Conservation (phyloP, 345 rosid species). For the Nephelium lappaceum region DNA sequence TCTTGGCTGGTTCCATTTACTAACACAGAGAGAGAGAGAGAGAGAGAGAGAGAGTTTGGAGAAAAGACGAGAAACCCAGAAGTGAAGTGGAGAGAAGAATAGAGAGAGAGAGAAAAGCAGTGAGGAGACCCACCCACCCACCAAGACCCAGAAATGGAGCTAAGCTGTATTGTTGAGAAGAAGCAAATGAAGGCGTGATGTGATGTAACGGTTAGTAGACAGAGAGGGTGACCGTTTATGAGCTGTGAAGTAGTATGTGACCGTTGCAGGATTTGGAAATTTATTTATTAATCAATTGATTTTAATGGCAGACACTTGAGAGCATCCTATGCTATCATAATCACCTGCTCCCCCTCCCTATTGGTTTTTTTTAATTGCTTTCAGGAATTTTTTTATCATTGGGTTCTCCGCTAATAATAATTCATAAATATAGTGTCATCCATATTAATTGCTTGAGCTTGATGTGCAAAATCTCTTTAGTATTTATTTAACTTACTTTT, state of each 20-base stretch:
- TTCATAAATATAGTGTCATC: no score
- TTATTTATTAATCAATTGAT: neutral
- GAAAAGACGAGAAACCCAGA: constrained; percentile 25
- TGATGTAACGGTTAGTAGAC: neutral
- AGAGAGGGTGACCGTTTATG: constrained; percentile 25
- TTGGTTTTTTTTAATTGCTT: neutral
- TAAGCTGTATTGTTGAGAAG: neutral
- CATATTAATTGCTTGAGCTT: no score
- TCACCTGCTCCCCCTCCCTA: neutral
- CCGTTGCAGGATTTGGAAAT: constrained; percentile 40
- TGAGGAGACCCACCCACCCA: neutral
- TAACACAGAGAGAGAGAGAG: neutral
- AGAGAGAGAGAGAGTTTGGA: constrained; percentile 16
- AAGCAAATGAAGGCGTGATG: neutral
- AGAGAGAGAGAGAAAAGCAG: neutral
- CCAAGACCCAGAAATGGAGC: constrained; percentile 1
- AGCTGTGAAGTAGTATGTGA: constrained; percentile 18
- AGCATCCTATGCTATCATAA: neutral
- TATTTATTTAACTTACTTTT: no score
- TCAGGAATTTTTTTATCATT: no score
- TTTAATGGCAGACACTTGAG: neutral
- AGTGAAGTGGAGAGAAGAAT: neutral
- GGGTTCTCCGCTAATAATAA: neutral
- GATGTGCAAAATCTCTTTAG: no score
- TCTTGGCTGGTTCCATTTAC: constrained; percentile 83